Conservation (phyloP, 2,329 filamentous ascomycete species). For the Aureobasidium sp. region DNA sequence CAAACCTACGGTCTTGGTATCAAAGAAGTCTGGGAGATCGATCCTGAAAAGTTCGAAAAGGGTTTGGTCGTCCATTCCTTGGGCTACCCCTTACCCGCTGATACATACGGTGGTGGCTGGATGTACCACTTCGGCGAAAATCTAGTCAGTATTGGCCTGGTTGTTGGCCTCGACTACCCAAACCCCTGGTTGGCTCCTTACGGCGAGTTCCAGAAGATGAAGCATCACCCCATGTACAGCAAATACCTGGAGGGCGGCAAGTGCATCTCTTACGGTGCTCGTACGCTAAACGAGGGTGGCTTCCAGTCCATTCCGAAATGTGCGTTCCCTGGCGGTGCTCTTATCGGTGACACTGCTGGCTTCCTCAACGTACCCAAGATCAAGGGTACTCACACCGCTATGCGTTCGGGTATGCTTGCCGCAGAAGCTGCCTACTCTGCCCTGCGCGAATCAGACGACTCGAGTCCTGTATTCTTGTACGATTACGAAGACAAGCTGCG, state of each 20-base stretch:
- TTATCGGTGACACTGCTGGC: conserved; percentile 92
- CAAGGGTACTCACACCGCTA: conserved; percentile 95
- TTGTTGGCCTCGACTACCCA: conserved; percentile 87
- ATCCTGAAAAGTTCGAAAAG: conserved; percentile 82
- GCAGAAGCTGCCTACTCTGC: conserved; percentile 84
- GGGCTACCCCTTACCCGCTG: conserved; percentile 79
- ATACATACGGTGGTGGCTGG: conserved; percentile 96
- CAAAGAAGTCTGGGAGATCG: conserved; percentile 96
- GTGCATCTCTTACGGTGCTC: conserved; percentile 91
- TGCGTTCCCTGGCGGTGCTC: conserved; percentile 86
- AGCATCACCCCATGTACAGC: conserved; percentile 88
- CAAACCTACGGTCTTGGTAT: conserved; percentile 93
- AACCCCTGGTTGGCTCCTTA: conserved; percentile 97
- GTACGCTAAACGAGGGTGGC: conserved; percentile 85
- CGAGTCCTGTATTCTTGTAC: conserved; percentile 77
- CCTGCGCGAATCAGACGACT: conserved; percentile 44
- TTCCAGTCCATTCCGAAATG: conserved; percentile 98
- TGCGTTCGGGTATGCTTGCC: conserved; percentile 94
- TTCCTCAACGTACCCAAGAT: conserved; percentile 98
- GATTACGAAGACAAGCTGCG: conserved; percentile 88
- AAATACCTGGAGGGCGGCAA: conserved; percentile 87
- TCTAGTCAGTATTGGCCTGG: conserved; percentile 81
- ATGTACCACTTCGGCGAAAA: conserved; percentile 99
- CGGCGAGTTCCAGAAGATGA: conserved; percentile 95
- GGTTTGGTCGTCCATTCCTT: conserved; percentile 82